Percentiles rank a stretch among this genome's conserved stretches.
phyloP scores from a whole-genome alignment of 2,329 filamentous ascomycete genomes.

The Colletotrichum lini region DNA sequence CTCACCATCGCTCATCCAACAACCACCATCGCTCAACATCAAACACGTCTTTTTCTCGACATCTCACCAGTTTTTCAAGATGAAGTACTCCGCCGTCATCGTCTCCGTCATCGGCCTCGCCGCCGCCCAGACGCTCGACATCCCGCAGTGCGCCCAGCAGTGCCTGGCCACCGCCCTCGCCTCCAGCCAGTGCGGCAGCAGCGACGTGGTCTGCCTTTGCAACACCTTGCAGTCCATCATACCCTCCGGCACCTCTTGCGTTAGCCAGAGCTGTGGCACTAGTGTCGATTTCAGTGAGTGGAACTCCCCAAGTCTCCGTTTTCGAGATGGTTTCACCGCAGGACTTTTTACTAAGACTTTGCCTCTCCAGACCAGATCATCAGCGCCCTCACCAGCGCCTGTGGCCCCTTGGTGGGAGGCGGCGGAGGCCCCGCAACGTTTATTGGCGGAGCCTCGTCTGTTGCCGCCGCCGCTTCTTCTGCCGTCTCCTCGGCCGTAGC shows the following conservation, averaged over 20 bases:
- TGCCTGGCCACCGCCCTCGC: constrained; percentile 35
- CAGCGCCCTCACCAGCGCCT: constrained; percentile 30
- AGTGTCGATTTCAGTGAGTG: constrained; percentile 33
- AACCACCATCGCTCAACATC: too few relatives aligned
- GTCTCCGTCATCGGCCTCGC: constrained; percentile 37
- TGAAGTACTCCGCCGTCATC: constrained; percentile 39
- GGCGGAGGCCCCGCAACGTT: too few relatives aligned
- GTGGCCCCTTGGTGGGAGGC: constrained; percentile 2
- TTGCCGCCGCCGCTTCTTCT: not conserved
- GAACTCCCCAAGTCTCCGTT: not conserved
- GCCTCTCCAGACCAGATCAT: constrained; percentile 27
- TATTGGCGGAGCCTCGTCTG: not conserved
- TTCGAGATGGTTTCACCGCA: too few relatives aligned
- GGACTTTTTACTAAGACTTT: not conserved
- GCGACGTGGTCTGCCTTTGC: constrained; percentile 27
- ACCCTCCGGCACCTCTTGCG: constrained; percentile 23
- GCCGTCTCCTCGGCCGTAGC: not conserved
- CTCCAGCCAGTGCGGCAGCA: constrained; percentile 3
- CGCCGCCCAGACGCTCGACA: constrained; percentile 32
- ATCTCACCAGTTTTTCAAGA: constrained; percentile 10
- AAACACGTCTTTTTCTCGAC: not conserved
- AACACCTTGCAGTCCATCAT: constrained; percentile 34
- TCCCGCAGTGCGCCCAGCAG: constrained; percentile 24
- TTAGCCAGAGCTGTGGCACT: constrained; percentile 24
- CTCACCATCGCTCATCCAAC: too few relatives aligned